A percentile compares a stretch with the other conserved stretches of the same genome.
Conservation (phyloP, 1,139 yeast genomes). For the Candida sp. region DNA sequence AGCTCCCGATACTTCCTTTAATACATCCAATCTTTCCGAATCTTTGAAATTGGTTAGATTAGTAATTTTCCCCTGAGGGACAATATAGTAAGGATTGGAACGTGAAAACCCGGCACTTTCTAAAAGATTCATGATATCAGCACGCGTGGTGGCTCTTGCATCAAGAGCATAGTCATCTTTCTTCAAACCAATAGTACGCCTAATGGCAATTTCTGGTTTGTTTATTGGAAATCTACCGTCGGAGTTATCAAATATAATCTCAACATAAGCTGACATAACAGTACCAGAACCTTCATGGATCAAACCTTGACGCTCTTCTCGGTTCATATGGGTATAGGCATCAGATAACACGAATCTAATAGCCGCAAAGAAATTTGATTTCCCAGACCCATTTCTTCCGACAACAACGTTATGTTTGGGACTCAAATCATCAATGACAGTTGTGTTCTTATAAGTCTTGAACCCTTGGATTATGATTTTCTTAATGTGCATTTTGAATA, state of each 20-base stretch:
- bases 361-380: slow-evolving; percentile 94
- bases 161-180: slow-evolving; percentile 89
- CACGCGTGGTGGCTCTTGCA: slow-evolving; percentile 71
- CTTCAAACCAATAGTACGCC: slow-evolving; percentile 89
- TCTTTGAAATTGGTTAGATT: slow-evolving; percentile 88
- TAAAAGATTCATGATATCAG: slow-evolving; percentile 77
- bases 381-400: slow-evolving; percentile 97
- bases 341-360: slow-evolving; percentile 90
- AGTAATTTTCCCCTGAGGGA: slow-evolving; percentile 92
- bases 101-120: slow-evolving; percentile 94
- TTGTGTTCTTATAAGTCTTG: slow-evolving; percentile 87
- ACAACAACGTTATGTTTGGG: slow-evolving; percentile 88
- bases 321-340: slow-evolving; percentile 79
- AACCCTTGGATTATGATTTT: slow-evolving; percentile 81
- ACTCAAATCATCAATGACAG: slow-evolving; percentile 71
- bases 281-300: slow-evolving; percentile 92
- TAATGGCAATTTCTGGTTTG: slow-evolving; percentile 63
- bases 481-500: slow-evolving; percentile 36
- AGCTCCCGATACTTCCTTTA: slow-evolving; percentile 96
- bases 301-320: slow-evolving; percentile 86
- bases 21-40: slow-evolving; percentile 67
- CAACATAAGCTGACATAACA: slow-evolving; percentile 91
- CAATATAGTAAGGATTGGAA: slow-evolving; percentile 92
- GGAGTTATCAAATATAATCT: slow-evolving; percentile 77
- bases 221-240: slow-evolving; percentile 75